A percentile compares a stretch with the other conserved stretches of the same genome.
phyloP scores from a whole-genome alignment of 148 eudicot genomes.

The Rhododendron henanense region DNA sequence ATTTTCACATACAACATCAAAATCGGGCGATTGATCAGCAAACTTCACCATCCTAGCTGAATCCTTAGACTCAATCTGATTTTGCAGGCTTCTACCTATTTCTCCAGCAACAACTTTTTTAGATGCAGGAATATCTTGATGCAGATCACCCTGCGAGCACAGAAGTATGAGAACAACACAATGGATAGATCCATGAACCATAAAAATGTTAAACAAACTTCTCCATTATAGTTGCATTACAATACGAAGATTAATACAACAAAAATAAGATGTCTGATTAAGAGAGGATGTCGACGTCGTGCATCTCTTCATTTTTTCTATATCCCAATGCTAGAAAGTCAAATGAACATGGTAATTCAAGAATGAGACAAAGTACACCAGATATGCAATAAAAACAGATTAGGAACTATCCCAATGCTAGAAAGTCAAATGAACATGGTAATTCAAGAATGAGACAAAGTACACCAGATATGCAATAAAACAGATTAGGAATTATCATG shows the following conservation, averaged over 20 bases:
- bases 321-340: background rate
- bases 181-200: background rate
- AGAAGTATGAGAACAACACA: background rate
- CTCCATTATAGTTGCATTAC: background rate
- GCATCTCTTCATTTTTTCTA: background rate
- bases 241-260: background rate
- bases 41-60: slow-evolving; percentile 32
- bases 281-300: background rate
- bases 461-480: background rate
- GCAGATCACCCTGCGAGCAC: slow-evolving; percentile 44
- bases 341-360: background rate
- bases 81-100: slow-evolving; percentile 27
- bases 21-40: slow-evolving; percentile 38
- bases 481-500: background rate
- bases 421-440: background rate
- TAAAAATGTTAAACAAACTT: background rate
- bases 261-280: background rate
- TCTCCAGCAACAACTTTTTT: slow-evolving; percentile 30
- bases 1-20: slow-evolving; percentile 37
- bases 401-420: background rate
- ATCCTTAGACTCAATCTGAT: slow-evolving; percentile 32
- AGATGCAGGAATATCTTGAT: slow-evolving; percentile 31
- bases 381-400: background rate
- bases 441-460: background rate
- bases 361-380: background rate